Evolutionary conservation across 768 basidiomycete genomes (phyloP).

Genomic region (Nidula microcarpa): DNA sequence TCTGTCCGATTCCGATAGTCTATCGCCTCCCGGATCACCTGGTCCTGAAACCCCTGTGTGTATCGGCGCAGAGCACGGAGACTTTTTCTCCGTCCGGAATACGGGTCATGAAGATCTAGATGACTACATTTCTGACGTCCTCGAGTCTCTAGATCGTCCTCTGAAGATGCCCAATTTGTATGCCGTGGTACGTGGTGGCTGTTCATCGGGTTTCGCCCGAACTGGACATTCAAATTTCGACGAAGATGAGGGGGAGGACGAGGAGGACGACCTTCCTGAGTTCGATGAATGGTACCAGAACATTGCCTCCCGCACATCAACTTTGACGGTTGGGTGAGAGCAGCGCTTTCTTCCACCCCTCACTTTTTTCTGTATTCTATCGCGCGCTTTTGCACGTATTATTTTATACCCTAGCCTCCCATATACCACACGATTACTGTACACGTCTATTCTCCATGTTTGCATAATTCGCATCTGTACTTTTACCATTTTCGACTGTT

Average conservation of each 20-base stretch:
- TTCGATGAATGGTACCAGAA: conserved; percentile 37
- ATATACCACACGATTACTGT: too few species aligned
- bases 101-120: not conserved
- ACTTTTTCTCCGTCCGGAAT: not conserved
- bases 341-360: too few species aligned
- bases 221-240: not conserved
- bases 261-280: conserved; percentile 36
- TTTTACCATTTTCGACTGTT: too few species aligned
- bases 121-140: not conserved
- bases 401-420: too few species aligned
- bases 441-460: too few species aligned
- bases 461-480: too few species aligned
- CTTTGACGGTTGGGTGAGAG: too few species aligned
- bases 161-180: too few species aligned
- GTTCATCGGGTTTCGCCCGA: not conserved
- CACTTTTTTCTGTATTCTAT: too few species aligned
- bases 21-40: not conserved
- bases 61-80: not conserved
- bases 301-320: conserved; percentile 15
- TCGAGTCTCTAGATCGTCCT: not conserved
- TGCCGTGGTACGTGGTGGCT: too few species aligned
- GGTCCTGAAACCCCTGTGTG: not conserved
- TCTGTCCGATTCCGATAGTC: not conserved
- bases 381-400: too few species aligned
- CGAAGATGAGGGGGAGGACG: conserved; percentile 16